Evolutionary conservation across 345 rosid genomes (phyloP).

Genomic region (Sisymbrium altissimum): DNA sequence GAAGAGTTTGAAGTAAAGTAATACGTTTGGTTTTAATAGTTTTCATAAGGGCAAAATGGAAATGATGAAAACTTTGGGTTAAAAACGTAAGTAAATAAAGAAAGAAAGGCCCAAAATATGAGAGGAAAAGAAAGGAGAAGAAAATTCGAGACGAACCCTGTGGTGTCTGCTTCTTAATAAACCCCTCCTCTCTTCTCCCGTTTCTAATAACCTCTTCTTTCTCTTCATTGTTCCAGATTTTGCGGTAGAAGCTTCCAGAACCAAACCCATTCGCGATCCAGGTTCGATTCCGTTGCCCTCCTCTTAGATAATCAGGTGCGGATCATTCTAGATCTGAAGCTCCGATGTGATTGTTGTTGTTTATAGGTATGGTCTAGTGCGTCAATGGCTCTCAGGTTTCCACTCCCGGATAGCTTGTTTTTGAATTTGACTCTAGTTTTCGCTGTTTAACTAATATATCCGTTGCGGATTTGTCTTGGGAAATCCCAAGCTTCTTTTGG

Average conservation of each 20-base stretch:
- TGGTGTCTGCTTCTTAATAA: conserved; percentile 6
- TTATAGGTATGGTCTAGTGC: background rate
- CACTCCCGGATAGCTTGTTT: background rate
- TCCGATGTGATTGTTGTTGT: background rate
- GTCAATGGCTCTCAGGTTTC: background rate
- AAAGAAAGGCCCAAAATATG: background rate
- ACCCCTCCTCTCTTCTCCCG: background rate
- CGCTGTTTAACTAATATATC: background rate
- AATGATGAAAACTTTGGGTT: too few species aligned
- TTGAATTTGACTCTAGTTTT: background rate
- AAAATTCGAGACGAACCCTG: conserved; percentile 33
- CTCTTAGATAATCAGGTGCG: background rate
- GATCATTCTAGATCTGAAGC: conserved; percentile 6
- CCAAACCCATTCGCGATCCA: conserved; percentile 6
- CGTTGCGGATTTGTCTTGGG: background rate
- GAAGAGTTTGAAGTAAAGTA: too few species aligned
- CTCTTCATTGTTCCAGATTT: background rate
- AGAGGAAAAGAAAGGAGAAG: background rate
- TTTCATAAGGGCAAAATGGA: too few species aligned
- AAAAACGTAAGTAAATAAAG: background rate
- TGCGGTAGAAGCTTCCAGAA: conserved; percentile 22
- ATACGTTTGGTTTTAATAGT: too few species aligned
- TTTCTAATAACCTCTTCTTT: background rate
- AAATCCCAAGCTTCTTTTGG: too few species aligned
- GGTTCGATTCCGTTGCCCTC: conserved; percentile 31